Percentiles rank a stretch among this genome's conserved stretches.
Evolutionary conservation across 176 grass and related monocot genomes (phyloP).

Genomic region (Triticum dicoccoides): DNA sequence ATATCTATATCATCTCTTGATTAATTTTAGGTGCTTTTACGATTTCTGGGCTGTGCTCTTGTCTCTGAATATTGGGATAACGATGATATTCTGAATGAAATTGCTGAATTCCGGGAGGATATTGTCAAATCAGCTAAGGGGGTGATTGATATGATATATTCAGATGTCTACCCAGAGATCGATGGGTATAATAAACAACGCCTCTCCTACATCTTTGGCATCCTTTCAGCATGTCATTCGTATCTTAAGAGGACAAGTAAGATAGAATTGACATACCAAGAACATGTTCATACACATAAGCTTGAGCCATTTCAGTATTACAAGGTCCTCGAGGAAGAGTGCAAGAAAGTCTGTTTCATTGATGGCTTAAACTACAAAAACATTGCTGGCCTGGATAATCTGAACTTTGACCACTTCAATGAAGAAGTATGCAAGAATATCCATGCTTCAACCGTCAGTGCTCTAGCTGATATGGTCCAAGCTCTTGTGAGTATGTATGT

Average conservation of each 20-base stretch:
- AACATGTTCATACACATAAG: constrained; percentile 67
- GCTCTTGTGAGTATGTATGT: constrained; percentile 77
- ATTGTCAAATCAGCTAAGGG: constrained; percentile 74
- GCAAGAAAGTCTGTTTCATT: constrained; percentile 78
- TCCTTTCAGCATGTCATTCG: constrained; percentile 82
- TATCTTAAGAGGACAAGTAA: constrained; percentile 58
- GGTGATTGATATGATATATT: constrained; percentile 76
- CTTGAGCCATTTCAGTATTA: constrained; percentile 86
- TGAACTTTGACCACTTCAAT: constrained; percentile 96
- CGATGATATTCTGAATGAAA: constrained; percentile 79
- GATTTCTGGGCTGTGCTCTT: constrained; percentile 75
- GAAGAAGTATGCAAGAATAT: constrained; percentile 95
- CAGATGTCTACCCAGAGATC: constrained; percentile 79
- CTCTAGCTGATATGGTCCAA: constrained; percentile 69
- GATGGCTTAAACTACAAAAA: constrained; percentile 88
- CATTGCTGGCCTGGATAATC: constrained; percentile 78
- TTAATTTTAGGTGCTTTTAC: constrained; percentile 69
- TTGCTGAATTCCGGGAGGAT: constrained; percentile 83
- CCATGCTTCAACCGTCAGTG: constrained; percentile 54
- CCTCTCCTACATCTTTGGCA: constrained; percentile 78
- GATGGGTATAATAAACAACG: constrained; percentile 80
- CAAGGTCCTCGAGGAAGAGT: constrained; percentile 88
- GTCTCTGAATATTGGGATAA: constrained; percentile 88
- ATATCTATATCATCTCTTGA: constrained; percentile 34
- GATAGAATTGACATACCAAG: constrained; percentile 59